A percentile compares a stretch with the other conserved stretches of the same genome.
phyloP scores from a whole-genome alignment of 805 yeast genomes.

The Candida ficus region DNA sequence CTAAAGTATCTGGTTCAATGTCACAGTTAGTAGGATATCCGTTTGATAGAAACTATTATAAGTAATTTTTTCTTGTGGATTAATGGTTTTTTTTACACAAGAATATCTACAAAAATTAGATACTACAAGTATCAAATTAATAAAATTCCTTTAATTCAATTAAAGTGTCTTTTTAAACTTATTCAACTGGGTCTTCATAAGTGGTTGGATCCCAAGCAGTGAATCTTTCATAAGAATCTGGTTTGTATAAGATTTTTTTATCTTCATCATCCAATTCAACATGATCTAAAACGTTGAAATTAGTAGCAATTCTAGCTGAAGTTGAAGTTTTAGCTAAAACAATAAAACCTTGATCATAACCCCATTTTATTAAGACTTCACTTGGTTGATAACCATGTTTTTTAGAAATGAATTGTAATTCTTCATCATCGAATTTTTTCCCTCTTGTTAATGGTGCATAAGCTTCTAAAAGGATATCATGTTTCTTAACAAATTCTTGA shows the following conservation, averaged over 20 bases:
- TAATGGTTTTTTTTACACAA: too few species aligned
- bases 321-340: slow-evolving; percentile 20
- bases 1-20: too few species aligned
- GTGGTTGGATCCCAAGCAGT: slow-evolving; percentile 23
- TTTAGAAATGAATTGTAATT: slow-evolving; percentile 42
- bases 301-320: slow-evolving; percentile 13
- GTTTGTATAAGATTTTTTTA: slow-evolving; percentile 14
- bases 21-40: too few species aligned
- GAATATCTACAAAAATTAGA: too few species aligned
- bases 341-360: slow-evolving; percentile 21
- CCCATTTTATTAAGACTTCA: slow-evolving; percentile 20
- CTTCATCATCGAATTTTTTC: slow-evolving; percentile 48
- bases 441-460: slow-evolving; percentile 78
- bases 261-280: slow-evolving; percentile 21
- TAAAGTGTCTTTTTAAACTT: too few species aligned
- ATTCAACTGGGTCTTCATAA: slow-evolving; percentile 2
- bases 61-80: too few species aligned
- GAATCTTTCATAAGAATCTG: slow-evolving; percentile 15
- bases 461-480: slow-evolving; percentile 63
- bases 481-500: slow-evolving; percentile 50
- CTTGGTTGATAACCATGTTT: slow-evolving; percentile 25
- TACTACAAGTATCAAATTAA: too few species aligned
- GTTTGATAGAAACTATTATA: too few species aligned
- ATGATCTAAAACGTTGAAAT: slow-evolving; percentile 20
- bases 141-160: too few species aligned